Percentiles rank a stretch among this genome's conserved stretches.
Evolutionary conservation across 2,329 filamentous ascomycete species (phyloP).

Genomic region (Beauveria sp.): DNA sequence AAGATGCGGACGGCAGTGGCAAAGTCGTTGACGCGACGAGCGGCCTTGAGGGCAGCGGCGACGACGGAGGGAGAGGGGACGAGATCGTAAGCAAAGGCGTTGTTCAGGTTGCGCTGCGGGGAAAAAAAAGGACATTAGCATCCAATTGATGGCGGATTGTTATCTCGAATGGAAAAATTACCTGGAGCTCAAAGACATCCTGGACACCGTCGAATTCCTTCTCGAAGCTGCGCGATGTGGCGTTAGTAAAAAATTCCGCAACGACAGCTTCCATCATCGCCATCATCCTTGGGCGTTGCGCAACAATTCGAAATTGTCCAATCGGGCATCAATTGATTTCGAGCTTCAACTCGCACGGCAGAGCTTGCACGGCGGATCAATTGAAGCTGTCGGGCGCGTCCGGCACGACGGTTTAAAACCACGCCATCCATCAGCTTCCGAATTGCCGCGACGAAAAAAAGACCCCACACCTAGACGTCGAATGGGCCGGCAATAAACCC

Average conservation of each 20-base stretch:
- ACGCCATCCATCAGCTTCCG: slow-evolving; percentile 1
- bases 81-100: slow-evolving; percentile 99
- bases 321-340: neutral
- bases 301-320: neutral
- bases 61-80: slow-evolving; percentile 90
- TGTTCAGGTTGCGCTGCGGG: slow-evolving; percentile 82
- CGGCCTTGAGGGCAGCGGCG: slow-evolving; percentile 84
- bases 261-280: slow-evolving; percentile 17
- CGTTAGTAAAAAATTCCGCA: slow-evolving; percentile 13
- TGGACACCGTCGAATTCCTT: slow-evolving; percentile 97
- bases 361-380: neutral
- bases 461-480: neutral
- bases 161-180: slow-evolving; percentile 37
- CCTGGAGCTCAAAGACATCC: slow-evolving; percentile 99
- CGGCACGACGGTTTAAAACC: neutral
- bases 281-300: neutral
- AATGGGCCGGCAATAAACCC: neutral
- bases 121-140: neutral
- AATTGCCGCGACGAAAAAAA: slow-evolving; percentile 6
- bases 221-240: slow-evolving; percentile 66
- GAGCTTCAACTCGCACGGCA: neutral
- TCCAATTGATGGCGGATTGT: neutral
- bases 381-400: neutral
- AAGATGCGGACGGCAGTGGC: slow-evolving; percentile 97
- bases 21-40: slow-evolving; percentile 95